Percentiles rank a stretch among this genome's conserved stretches.
phyloP scores from a whole-genome alignment of 257 asterid genomes.

The Perilla frutescens region DNA sequence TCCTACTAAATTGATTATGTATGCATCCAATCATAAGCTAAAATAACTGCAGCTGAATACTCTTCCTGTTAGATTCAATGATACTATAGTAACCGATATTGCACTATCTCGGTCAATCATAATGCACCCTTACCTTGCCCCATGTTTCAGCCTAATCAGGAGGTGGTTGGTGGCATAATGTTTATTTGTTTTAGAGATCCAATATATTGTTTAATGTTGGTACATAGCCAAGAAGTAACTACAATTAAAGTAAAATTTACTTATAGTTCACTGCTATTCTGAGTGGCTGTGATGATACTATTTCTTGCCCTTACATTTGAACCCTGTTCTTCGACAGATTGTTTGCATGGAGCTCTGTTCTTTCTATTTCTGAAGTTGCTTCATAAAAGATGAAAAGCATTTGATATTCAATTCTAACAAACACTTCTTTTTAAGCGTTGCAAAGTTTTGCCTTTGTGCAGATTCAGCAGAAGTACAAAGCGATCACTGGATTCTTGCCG shows the following conservation, averaged over 20 bases:
- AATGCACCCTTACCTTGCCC: not conserved
- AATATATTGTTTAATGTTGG: too few relatives aligned
- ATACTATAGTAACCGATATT: too few relatives aligned
- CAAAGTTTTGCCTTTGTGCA: not conserved
- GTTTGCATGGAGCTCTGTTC: not conserved
- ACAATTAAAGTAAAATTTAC: not conserved
- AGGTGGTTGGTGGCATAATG: not conserved
- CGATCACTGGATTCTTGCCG: conserved; percentile 28
- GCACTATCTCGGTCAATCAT: too few relatives aligned
- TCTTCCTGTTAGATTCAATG: not conserved
- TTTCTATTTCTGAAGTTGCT: not conserved
- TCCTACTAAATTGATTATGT: too few relatives aligned
- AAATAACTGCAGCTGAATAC: not conserved
- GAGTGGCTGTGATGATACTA: too few relatives aligned
- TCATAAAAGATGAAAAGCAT: not conserved
- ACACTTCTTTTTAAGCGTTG: not conserved
- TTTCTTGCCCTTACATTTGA: too few relatives aligned
- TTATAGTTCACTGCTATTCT: too few relatives aligned
- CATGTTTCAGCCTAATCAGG: not conserved
- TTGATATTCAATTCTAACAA: not conserved
- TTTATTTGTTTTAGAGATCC: not conserved
- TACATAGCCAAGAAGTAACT: not conserved
- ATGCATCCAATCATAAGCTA: not conserved
- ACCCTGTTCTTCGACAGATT: too few relatives aligned
- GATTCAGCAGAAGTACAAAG: conserved; percentile 37